Evolutionary conservation across 805 yeast genomes (phyloP).

Genomic region (Candida hispaniensis): DNA sequence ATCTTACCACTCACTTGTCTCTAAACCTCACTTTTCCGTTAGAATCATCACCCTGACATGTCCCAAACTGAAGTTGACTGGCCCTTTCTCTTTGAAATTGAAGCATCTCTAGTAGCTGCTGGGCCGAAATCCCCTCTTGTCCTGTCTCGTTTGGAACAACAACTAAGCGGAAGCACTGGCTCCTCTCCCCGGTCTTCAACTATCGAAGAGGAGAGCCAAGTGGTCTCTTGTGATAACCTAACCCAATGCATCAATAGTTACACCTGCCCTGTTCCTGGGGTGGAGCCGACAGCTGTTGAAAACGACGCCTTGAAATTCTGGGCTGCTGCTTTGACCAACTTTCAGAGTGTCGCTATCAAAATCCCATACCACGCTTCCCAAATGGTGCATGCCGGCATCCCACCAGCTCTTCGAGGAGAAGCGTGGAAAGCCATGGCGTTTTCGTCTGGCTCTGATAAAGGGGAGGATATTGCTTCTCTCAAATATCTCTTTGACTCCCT

Average conservation of each 20-base stretch:
- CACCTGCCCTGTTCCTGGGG: slow-evolving; percentile 10
- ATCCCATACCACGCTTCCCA: slow-evolving; percentile 26
- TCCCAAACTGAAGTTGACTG: no score
- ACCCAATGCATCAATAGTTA: slow-evolving; percentile 4
- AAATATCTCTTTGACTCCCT: slow-evolving; percentile 31
- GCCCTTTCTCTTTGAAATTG: slow-evolving; percentile 14
- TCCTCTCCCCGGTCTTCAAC: slow-evolving; percentile 3
- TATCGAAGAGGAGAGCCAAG: slow-evolving; percentile 4
- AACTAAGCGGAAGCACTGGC: slow-evolving; percentile 7
- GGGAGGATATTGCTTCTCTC: slow-evolving; percentile 17
- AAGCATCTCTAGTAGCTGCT: slow-evolving; percentile 10
- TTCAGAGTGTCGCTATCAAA: slow-evolving; percentile 24
- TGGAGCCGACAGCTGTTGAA: slow-evolving; percentile 1
- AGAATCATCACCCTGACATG: no score
- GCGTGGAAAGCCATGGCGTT: slow-evolving; percentile 29
- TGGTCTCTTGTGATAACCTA: slow-evolving; percentile 8
- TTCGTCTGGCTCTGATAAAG: slow-evolving; percentile 13
- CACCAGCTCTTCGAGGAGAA: slow-evolving; percentile 29
- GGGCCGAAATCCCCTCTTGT: slow-evolving; percentile 8
- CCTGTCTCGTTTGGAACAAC: slow-evolving; percentile 10
- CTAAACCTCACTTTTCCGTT: no score
- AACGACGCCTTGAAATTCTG: slow-evolving; percentile 27
- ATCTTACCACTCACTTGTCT: no score
- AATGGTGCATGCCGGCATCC: slow-evolving; percentile 29
- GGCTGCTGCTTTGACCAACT: slow-evolving; percentile 29